Percentiles rank a stretch among this genome's conserved stretches.
phyloP scores from a whole-genome alignment of 2,329 filamentous ascomycete species.

The Phyllosticta citriasiana region DNA sequence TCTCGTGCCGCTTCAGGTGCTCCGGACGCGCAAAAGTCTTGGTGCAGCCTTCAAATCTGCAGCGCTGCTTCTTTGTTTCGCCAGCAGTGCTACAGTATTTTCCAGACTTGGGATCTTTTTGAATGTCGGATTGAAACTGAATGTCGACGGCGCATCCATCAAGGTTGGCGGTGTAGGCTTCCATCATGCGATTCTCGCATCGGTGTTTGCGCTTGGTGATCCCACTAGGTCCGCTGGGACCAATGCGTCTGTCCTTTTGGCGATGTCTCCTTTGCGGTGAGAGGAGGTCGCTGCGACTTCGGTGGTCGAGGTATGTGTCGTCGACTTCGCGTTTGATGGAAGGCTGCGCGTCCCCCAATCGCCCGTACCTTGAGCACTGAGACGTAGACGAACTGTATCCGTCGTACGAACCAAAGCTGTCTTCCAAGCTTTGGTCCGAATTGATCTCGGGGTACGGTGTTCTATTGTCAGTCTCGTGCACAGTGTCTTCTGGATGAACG shows the following conservation, averaged over 20 bases:
- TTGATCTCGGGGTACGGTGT: constrained; percentile 6
- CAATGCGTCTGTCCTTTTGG: constrained; percentile 4
- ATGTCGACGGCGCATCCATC: constrained; percentile 7
- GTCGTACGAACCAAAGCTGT: constrained; percentile 10
- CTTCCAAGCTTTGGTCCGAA: constrained; percentile 10
- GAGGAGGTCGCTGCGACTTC: constrained; percentile 18
- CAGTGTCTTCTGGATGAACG: constrained; percentile 14
- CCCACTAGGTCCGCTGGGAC: constrained; percentile 1
- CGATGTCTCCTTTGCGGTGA: constrained; percentile 6
- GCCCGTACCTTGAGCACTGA: constrained; percentile 16
- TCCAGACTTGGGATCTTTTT: constrained; percentile 10
- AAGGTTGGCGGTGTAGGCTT: constrained; percentile 6
- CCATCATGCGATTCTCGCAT: constrained; percentile 1
- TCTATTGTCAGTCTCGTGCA: constrained; percentile 14
- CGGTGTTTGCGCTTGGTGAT: constrained; percentile 8
- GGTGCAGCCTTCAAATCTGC: constrained; percentile 7
- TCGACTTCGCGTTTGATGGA: constrained; percentile 18
- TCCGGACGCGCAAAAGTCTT: constrained; percentile 20
- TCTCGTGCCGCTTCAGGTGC: constrained; percentile 22
- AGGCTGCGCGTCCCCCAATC: constrained; percentile 11
- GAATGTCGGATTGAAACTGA: constrained; percentile 13
- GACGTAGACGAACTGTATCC: constrained; percentile 9
- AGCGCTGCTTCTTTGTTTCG: constrained; percentile 12
- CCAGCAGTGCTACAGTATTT: constrained; percentile 5
- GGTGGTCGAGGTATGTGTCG: constrained; percentile 13